phyloP scores from a whole-genome alignment of 2,329 filamentous ascomycete species.

The Monosporascus sp. region DNA sequence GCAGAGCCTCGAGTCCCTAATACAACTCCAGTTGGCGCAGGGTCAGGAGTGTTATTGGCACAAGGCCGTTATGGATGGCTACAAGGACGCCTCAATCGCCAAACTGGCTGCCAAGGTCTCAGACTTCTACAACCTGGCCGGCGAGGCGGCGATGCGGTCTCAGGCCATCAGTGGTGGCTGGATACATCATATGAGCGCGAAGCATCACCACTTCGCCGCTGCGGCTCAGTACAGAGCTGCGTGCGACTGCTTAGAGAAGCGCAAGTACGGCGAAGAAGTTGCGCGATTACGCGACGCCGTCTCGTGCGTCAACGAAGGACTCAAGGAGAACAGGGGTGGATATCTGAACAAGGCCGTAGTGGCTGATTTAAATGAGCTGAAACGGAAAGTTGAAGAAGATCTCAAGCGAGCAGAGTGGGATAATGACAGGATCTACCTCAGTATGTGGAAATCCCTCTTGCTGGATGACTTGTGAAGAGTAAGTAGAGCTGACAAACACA shows the following conservation, averaged over 20 bases:
- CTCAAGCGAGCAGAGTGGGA: slow-evolving; percentile 91
- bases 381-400: slow-evolving; percentile 78
- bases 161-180: slow-evolving; percentile 87
- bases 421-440: slow-evolving; percentile 91
- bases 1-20: slow-evolving; percentile 76
- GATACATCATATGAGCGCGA: slow-evolving; percentile 97
- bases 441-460: slow-evolving; percentile 37
- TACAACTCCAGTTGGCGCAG: slow-evolving; percentile 82
- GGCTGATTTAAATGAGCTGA: slow-evolving; percentile 77
- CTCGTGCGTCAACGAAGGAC: slow-evolving; percentile 74
- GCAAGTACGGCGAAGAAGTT: slow-evolving; percentile 92
- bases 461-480: neutral
- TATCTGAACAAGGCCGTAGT: slow-evolving; percentile 79
- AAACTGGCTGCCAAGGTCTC: slow-evolving; percentile 86
- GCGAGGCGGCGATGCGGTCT: slow-evolving; percentile 82
- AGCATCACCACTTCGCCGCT: slow-evolving; percentile 94
- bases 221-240: slow-evolving; percentile 91
- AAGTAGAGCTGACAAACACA: slow-evolving; percentile 30
- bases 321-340: slow-evolving; percentile 69
- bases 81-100: slow-evolving; percentile 89
- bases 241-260: slow-evolving; percentile 86
- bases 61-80: slow-evolving; percentile 87
- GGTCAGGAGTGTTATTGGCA: slow-evolving; percentile 98
- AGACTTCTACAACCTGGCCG: slow-evolving; percentile 80
- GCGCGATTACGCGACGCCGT: slow-evolving; percentile 79